Conservation (phyloP, 2,329 filamentous ascomycete species). For the Hypoxylon sp. region DNA sequence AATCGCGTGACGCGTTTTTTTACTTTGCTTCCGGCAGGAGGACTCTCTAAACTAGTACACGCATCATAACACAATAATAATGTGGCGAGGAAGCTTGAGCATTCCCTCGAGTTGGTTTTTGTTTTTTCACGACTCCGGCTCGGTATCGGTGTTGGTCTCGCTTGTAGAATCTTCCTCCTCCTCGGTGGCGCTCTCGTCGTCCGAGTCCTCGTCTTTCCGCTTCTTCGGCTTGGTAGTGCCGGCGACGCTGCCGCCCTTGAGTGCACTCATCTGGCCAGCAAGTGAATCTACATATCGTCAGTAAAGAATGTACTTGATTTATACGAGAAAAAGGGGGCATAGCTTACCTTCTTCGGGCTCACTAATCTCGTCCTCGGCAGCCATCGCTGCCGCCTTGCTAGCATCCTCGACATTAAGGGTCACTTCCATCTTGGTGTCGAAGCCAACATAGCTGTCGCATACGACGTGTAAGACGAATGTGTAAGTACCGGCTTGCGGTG, state of each 20-base stretch:
- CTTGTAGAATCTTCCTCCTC: slow-evolving; percentile 73
- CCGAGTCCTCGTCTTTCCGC: slow-evolving; percentile 66
- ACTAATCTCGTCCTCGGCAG: slow-evolving; percentile 92
- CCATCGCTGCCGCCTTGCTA: slow-evolving; percentile 80
- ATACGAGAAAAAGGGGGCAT: not conserved
- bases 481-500: slow-evolving; percentile 90
- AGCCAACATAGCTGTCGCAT: slow-evolving; percentile 93
- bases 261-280: slow-evolving; percentile 87
- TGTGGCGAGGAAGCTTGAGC: no score
- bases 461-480: slow-evolving; percentile 93
- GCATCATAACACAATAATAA: no score
- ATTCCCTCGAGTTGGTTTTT: no score
- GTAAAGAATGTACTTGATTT: slow-evolving; percentile 39
- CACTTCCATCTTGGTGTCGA: slow-evolving; percentile 91
- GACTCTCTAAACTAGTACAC: slow-evolving; percentile 11
- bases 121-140: slow-evolving; percentile 68
- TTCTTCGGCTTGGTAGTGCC: slow-evolving; percentile 64
- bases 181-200: slow-evolving; percentile 83
- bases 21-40: slow-evolving; percentile 1
- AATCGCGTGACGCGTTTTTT: slow-evolving; percentile 12
- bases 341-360: slow-evolving; percentile 95
- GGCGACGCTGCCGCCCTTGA: slow-evolving; percentile 73
- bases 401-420: slow-evolving; percentile 89
- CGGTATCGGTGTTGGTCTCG: slow-evolving; percentile 73
- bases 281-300: slow-evolving; percentile 71